Evolutionary conservation across 2,329 filamentous ascomycete genomes (phyloP), one percentile per base, ranked within the genome.

Genomic region (Fusarium ramigenum): DNA sequence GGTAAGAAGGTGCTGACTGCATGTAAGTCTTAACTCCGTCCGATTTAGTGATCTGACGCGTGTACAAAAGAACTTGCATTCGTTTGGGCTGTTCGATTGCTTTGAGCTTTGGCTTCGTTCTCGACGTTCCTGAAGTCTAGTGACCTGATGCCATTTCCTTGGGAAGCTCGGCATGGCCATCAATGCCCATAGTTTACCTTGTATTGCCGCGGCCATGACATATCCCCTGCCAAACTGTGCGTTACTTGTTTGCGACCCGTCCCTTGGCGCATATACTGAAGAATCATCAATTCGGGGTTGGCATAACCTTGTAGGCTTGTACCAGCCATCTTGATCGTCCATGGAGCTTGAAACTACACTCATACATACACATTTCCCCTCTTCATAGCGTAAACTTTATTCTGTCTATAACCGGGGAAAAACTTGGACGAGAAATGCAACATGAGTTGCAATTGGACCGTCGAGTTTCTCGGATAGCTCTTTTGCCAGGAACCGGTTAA

Each of bases 311-410:
- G 21, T 19, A 34, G 21, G 12, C 46, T 32, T 47, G 53, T 25
- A 36, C n/a, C 30, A 52, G n/a, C 32, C 49, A 52, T 34, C 19
- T 28, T 23, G n/a, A 42, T 43, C 25, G 11, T 34, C 9, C 39
- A 28, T 32, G 37, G 36, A 64, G 32, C 30, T 63, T 42, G 25
- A 18, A 42, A 47, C 25, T 21, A 18, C 36, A 32, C 14, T 30
- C 32, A 39, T 19, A 19, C 16, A 18, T 37, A 16, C 14, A 23
- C 12, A 15, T 10, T 36, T 46, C 36, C 25, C 23, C 49, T 66
- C 25, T 39, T 23, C 14, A n/a, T 68, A 54, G 63, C 40, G 30
- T 25, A 19, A 68, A 68, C 54, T 62, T 40, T 52, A 47, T 54
- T 39, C 14, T 37, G 9, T 10, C 40, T 7, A 43, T 28, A 34